Percentiles rank a stretch among this genome's conserved stretches.
These are phyloP conservation scores for Typha latifolia DNA, from an alignment of 176 grass and related monocot genomes.

Conservation along the genomic window DNA sequence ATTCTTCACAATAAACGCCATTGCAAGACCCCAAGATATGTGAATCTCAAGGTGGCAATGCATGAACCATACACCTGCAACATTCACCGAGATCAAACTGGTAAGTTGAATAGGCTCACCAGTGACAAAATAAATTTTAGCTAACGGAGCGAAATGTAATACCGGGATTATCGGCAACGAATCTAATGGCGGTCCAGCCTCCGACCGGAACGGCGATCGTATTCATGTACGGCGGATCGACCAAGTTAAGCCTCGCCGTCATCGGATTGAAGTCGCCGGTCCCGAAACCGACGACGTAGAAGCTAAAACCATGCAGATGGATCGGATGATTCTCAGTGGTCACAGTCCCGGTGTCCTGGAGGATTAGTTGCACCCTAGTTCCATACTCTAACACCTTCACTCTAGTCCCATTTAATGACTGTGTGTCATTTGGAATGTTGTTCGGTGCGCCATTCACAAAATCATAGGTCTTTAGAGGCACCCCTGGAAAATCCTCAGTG, in stretches of 20 bases:
- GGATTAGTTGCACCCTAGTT: conserved; percentile 13
- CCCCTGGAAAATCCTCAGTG: conserved; percentile 22
- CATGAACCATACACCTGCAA: conserved; percentile 29
- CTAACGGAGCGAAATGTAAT: background rate
- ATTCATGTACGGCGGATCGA: conserved; percentile 33
- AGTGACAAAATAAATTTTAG: too few relatives aligned
- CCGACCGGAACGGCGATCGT: conserved; percentile 28
- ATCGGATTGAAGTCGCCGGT: conserved; percentile 20
- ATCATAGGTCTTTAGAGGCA: conserved; percentile 18
- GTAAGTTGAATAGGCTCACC: too few relatives aligned
- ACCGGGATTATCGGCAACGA: conserved; percentile 33
- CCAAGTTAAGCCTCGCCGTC: conserved; percentile 19
- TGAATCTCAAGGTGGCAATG: conserved; percentile 35
- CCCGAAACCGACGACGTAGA: conserved; percentile 23
- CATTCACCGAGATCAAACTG: background rate
- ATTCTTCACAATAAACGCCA: conserved; percentile 35
- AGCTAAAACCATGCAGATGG: conserved; percentile 31
- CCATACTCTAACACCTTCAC: conserved; percentile 25
- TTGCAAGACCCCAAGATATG: conserved; percentile 24
- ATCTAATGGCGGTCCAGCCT: conserved; percentile 31
- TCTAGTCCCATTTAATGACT: conserved; percentile 20
- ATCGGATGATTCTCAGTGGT: conserved; percentile 28
- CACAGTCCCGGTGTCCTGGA: conserved; percentile 22
- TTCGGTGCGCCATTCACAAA: conserved; percentile 20
- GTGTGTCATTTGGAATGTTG: conserved; percentile 22